Percentiles rank a stretch among this genome's conserved stretches.
Conservation (phyloP, 192 early-diverging fungal genomes). For the Podila epicladia region DNA sequence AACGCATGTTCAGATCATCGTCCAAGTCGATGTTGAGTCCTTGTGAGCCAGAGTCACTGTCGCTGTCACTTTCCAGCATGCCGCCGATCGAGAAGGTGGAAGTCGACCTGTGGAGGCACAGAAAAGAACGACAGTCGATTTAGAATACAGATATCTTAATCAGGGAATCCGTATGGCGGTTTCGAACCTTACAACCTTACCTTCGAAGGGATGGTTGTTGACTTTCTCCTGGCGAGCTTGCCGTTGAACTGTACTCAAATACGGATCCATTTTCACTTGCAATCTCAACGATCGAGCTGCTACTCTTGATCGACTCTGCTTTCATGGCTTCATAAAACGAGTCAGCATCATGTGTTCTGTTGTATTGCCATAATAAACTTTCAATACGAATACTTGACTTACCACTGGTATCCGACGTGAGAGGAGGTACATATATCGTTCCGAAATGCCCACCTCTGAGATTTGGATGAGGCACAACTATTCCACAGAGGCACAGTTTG, state of each 20-base stretch:
- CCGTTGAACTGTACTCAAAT: conserved; percentile 18
- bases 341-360: not conserved
- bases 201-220: conserved; percentile 13
- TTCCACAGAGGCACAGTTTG: not conserved
- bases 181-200: conserved; percentile 13
- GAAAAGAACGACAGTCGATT: not conserved
- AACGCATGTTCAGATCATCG: conserved; percentile 34
- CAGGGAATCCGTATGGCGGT: not conserved
- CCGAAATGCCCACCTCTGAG: conserved; percentile 57
- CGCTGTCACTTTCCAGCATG: conserved; percentile 16
- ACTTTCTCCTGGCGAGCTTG: not conserved
- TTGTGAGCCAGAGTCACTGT: conserved; percentile 27
- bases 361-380: not conserved
- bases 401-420: conserved; percentile 55
- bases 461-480: conserved; percentile 28
- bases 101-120: conserved; percentile 8
- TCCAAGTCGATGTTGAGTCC: conserved; percentile 30
- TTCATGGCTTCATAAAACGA: conserved; percentile 8
- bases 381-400: not conserved
- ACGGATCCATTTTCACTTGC: conserved; percentile 40
- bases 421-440: conserved; percentile 60
- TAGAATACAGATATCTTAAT: not conserved
- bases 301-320: conserved; percentile 10
- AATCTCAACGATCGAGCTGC: conserved; percentile 27
- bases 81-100: conserved; percentile 33